These are phyloP conservation scores for Diaporthe humulicola DNA, from an alignment of 2,329 filamentous ascomycete genomes.

Conservation along the genomic window DNA sequence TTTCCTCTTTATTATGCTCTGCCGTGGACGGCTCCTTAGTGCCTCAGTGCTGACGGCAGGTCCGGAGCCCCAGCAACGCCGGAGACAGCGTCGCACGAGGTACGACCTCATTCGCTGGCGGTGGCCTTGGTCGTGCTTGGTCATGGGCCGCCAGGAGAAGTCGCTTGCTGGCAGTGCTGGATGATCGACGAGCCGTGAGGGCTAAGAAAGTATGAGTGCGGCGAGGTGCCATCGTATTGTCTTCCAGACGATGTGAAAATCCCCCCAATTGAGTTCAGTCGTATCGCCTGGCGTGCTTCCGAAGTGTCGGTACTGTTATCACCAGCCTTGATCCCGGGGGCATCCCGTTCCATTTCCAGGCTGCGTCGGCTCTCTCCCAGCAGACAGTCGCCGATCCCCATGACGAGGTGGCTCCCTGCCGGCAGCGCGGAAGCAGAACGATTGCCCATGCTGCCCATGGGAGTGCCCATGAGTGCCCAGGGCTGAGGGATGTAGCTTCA, in stretches of 20 bases:
- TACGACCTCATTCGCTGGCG: constrained; percentile 8
- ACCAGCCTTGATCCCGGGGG: not conserved
- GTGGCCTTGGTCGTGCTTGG: not conserved
- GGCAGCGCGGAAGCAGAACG: not conserved
- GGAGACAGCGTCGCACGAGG: not conserved
- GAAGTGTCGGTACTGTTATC: constrained; percentile 27
- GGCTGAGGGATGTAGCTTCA: constrained; percentile 15
- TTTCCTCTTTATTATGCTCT: constrained; percentile 12
- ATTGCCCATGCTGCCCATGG: not conserved
- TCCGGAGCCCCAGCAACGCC: constrained; percentile 30
- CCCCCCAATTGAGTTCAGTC: constrained; percentile 15
- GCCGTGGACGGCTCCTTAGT: constrained; percentile 8
- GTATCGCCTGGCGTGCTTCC: constrained; percentile 20
- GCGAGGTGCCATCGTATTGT: constrained; percentile 9
- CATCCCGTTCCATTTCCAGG: not conserved
- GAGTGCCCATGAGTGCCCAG: not conserved
- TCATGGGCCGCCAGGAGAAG: constrained; percentile 1
- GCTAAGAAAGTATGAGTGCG: not conserved
- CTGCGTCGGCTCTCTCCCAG: not conserved
- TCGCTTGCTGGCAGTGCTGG: not conserved
- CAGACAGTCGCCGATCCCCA: not conserved
- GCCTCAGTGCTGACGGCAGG: not conserved
- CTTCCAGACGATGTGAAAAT: not conserved
- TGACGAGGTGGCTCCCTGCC: constrained; percentile 26
- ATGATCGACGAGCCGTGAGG: constrained; percentile 14